These are phyloP conservation scores for Raffaelea albimanens DNA, from an alignment of 2,329 filamentous ascomycete species.

Conservation along the genomic window DNA sequence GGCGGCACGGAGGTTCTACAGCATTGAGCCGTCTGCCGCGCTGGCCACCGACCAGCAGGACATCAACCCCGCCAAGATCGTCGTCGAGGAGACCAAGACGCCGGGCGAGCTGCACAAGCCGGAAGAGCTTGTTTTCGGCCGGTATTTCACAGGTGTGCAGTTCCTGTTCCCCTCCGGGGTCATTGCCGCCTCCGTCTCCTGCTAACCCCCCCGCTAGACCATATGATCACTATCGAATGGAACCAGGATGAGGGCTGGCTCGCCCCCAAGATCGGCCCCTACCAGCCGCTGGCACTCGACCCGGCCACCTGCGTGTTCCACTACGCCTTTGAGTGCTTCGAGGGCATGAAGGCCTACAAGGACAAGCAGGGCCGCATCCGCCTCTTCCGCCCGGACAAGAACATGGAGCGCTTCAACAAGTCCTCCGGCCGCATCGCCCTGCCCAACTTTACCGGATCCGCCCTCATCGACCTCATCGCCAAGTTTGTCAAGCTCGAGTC, in stretches of 20 bases:
- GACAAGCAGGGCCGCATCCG: conserved; percentile 69
- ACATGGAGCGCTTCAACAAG: conserved; percentile 92
- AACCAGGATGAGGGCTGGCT: conserved; percentile 76
- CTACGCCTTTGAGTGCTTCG: conserved; percentile 96
- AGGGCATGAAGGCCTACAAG: conserved; percentile 99
- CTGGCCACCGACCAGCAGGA: conserved; percentile 47
- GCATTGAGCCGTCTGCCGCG: conserved; percentile 41
- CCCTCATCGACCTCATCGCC: conserved; percentile 72
- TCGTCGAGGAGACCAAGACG: conserved; percentile 61
- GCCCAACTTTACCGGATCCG: conserved; percentile 68
- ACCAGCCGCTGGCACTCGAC: conserved; percentile 94
- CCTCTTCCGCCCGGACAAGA: conserved; percentile 89
- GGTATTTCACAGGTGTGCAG: conserved; percentile 84
- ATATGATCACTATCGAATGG: conserved; percentile 97
- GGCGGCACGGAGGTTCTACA: conserved; percentile 36
- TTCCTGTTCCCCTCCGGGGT: background rate
- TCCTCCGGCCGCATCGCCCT: conserved; percentile 86
- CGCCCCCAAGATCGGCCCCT: conserved; percentile 74
- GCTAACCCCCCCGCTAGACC: conserved; percentile 48
- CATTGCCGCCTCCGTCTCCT: background rate
- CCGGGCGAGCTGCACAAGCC: conserved; percentile 68
- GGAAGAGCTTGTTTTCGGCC: conserved; percentile 81
- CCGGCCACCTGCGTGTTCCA: conserved; percentile 96
- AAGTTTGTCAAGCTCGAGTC: conserved; percentile 72
- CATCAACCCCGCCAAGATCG: conserved; percentile 70